phyloP scores from a whole-genome alignment of 108 stramenopile species.

The Cyclostephanos invisitatus region DNA sequence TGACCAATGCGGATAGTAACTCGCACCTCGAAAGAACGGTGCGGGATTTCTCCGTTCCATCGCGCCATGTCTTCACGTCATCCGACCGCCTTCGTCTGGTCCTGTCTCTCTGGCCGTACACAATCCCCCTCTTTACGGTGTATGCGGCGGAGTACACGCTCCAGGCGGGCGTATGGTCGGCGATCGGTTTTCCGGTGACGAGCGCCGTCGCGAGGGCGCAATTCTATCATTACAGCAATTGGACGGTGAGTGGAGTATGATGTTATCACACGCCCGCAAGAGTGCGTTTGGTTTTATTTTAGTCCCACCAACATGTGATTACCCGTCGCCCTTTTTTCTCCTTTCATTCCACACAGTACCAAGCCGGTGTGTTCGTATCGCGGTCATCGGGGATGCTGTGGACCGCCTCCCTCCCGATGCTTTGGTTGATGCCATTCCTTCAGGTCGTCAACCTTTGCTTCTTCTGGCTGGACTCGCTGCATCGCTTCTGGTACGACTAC shows the following conservation, averaged over 20 bases:
- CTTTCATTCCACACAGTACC: conserved; percentile 62
- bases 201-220: conserved; percentile 46
- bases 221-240: conserved; percentile 76
- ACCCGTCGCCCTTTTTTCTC: not conserved
- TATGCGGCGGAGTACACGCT: conserved; percentile 76
- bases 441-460: conserved; percentile 68
- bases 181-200: conserved; percentile 77
- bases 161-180: conserved; percentile 71
- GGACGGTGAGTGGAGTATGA: conserved; percentile 38
- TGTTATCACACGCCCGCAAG: no score
- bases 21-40: no score
- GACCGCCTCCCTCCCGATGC: conserved; percentile 44
- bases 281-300: not conserved
- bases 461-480: conserved; percentile 53
- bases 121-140: conserved; percentile 73
- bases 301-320: not conserved
- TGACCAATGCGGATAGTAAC: conserved; percentile 18
- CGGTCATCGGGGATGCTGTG: conserved; percentile 65
- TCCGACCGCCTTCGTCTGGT: conserved; percentile 46
- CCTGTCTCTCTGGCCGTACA: conserved; percentile 65
- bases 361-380: conserved; percentile 79
- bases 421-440: conserved; percentile 76
- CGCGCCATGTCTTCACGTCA: conserved; percentile 26
- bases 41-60: conserved; percentile 1
- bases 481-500: conserved; percentile 41